Conservation (phyloP, 1,284 basidiomycete species). For the Somion occarium region DNA sequence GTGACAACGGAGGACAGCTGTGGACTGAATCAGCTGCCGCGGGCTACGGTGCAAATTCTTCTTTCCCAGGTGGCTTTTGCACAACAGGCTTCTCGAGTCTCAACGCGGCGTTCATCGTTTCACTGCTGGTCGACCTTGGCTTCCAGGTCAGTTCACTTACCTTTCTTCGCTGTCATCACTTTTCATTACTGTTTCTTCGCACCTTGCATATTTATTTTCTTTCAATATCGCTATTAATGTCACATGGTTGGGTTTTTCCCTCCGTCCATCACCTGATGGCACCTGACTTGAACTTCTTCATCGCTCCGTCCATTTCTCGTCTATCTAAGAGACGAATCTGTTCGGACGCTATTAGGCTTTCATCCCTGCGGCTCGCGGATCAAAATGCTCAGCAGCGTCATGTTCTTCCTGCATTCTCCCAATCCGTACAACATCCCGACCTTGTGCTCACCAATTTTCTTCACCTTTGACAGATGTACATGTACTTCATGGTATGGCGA, state of each 20-base stretch:
- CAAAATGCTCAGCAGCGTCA: neutral
- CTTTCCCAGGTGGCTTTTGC: conserved; percentile 61
- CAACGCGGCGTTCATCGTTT: conserved; percentile 64
- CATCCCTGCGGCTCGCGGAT: neutral
- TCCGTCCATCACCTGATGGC: neutral
- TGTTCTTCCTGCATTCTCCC: neutral
- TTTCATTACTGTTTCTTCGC: neutral
- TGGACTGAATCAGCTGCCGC: conserved; percentile 51
- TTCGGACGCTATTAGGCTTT: neutral
- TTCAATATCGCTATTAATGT: neutral
- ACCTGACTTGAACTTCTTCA: neutral
- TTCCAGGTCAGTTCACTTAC: conserved; percentile 55
- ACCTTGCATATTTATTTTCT: neutral
- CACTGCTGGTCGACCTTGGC: conserved; percentile 59
- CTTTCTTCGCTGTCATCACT: neutral
- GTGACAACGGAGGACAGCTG: conserved; percentile 66
- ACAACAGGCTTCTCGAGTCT: conserved; percentile 58
- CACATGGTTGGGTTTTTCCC: neutral
- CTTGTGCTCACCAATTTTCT: neutral
- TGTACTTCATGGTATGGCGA: conserved; percentile 70
- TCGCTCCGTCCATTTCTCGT: neutral
- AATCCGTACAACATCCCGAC: neutral
- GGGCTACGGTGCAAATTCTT: conserved; percentile 35
- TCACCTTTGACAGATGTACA: conserved; percentile 48
- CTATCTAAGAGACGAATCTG: neutral